Evolutionary conservation across 139 green algal genomes (phyloP), one percentile per base, ranked within the genome.

Genomic region (Parachlorella kessleri): DNA sequence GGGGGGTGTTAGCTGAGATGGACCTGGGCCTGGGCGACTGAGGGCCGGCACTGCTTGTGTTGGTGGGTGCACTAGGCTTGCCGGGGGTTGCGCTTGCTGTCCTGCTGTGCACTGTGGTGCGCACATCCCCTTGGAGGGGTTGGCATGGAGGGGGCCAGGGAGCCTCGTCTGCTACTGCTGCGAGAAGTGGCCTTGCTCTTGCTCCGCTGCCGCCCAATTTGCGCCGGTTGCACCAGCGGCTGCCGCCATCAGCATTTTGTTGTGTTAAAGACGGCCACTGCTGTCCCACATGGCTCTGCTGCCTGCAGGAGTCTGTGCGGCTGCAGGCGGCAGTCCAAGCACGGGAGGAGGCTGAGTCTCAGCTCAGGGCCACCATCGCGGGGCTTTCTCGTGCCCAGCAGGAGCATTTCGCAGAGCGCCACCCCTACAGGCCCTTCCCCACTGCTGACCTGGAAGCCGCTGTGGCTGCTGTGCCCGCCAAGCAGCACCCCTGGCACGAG

Each of bases 391-490:
- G 35, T 24, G 42, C 71, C 33, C 71, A 79, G 53, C 23, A 71
- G 0, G 42, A 38, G 28, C 85, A 89, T 73, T 9, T 83, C 35
- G 41, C 32, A 37, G 64, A 38, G 7, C 36, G 4, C 37, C 87
- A 91, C 78, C 84, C 85, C 9, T 90, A 87, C 67, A 70, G 55
- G 32, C 85, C 87, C 36, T 91, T 91, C 72, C 87, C 87, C 2
- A 73, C 83, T 0, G 78, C 68, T 30, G 26, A 66, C 3, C 73
- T 91, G 38, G 87, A 91, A 66, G 71, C 75, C 33, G 85, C 87
- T 8, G 86, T 91, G 67, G 36, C 68, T 24, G 69, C 73, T 6
- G 70, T 89, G 4, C 86, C 79, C 33, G 30, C 73, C 40, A 63
- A 79, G 4, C 8, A 41, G 18, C 85, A 83, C 72, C 65, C 72